phyloP scores from a whole-genome alignment of 441 rosid species.

The Erysimum cheiri region DNA sequence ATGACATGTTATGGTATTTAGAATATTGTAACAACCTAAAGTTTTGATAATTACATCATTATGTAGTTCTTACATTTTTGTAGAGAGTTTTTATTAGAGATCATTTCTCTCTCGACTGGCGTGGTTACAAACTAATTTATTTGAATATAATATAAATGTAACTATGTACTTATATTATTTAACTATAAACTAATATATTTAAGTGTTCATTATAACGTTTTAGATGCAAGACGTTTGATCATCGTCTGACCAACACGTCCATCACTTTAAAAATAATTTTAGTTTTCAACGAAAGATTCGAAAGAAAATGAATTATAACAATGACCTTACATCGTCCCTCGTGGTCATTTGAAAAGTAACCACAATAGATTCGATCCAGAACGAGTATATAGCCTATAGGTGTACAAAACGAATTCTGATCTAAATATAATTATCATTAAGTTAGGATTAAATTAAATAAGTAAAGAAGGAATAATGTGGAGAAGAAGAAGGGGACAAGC shows the following conservation, averaged over 20 bases:
- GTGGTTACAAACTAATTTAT: no score
- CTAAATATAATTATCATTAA: not conserved
- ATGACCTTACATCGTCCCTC: conserved; percentile 21
- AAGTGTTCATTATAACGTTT: not conserved
- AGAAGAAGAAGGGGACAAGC: conserved; percentile 41
- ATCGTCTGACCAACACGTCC: conserved; percentile 15
- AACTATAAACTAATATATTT: not conserved
- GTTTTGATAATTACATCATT: no score
- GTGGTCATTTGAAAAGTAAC: conserved; percentile 23
- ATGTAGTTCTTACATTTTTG: no score
- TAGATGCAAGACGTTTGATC: conserved; percentile 18
- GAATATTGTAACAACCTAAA: no score
- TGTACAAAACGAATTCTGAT: conserved; percentile 4
- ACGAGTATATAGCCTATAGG: not conserved
- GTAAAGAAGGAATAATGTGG: conserved; percentile 30
- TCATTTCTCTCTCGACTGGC: no score
- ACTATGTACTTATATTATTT: not conserved
- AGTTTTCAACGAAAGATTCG: conserved; percentile 4
- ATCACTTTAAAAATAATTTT: conserved; percentile 10
- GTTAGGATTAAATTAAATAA: not conserved
- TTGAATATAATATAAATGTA: not conserved
- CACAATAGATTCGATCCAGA: conserved; percentile 29
- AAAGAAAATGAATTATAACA: conserved; percentile 2
- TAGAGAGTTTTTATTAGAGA: no score
- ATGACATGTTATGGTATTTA: no score